Conservation (phyloP, 352 stramenopile genomes). For the Phytophthora fragariae region DNA sequence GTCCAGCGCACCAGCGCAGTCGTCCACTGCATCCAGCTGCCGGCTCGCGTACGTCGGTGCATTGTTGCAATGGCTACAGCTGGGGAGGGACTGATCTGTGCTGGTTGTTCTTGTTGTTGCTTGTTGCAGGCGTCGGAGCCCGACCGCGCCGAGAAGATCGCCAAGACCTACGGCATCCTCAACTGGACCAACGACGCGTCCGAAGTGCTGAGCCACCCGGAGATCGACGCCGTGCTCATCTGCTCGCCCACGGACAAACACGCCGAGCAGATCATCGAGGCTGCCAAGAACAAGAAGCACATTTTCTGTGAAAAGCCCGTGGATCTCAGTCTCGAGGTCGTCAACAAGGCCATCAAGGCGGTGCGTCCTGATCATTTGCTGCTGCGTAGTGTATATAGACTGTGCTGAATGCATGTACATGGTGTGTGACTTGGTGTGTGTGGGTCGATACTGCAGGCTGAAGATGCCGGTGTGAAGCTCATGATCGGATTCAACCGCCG, state of each 20-base stretch:
- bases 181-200: slow-evolving; percentile 79
- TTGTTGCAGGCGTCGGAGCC: slow-evolving; percentile 27
- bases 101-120: not conserved
- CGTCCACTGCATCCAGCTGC: slow-evolving; percentile 52
- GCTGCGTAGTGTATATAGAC: not conserved
- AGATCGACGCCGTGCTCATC: slow-evolving; percentile 96
- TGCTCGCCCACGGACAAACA: slow-evolving; percentile 95
- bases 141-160: slow-evolving; percentile 44
- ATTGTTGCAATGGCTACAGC: not conserved
- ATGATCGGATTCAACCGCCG: slow-evolving; percentile 96
- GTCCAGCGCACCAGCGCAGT: slow-evolving; percentile 58
- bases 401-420: not conserved
- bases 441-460: slow-evolving; percentile 5
- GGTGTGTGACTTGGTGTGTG: not conserved
- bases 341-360: slow-evolving; percentile 64
- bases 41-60: slow-evolving; percentile 22
- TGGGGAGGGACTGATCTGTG: slow-evolving; percentile 8
- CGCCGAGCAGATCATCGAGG: slow-evolving; percentile 95
- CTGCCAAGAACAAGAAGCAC: slow-evolving; percentile 92
- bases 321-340: slow-evolving; percentile 87
- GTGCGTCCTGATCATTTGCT: slow-evolving; percentile 21
- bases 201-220: slow-evolving; percentile 93
- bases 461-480: slow-evolving; percentile 88
- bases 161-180: slow-evolving; percentile 56
- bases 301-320: slow-evolving; percentile 98